A percentile compares a stretch with the other conserved stretches of the same genome.
phyloP scores from a whole-genome alignment of 208 protist species.

The Trypanosoma congolense region DNA sequence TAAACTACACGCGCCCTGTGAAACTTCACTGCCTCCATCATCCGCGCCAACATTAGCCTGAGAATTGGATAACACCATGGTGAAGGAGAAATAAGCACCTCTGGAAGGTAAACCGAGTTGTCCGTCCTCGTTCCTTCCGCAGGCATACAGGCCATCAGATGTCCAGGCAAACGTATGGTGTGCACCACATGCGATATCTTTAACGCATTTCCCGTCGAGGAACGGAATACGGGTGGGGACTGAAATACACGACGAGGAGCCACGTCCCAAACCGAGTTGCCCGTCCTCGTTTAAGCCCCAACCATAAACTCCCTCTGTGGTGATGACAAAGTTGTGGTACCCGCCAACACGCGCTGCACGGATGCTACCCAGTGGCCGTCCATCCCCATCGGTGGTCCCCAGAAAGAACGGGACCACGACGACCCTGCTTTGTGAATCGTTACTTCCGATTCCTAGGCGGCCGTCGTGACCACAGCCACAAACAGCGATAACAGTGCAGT shows the following conservation, averaged over 20 bases:
- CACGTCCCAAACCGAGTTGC: slow-evolving; percentile 57
- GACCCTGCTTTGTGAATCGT: slow-evolving; percentile 14
- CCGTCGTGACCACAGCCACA: slow-evolving; percentile 79
- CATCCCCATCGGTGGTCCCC: background rate
- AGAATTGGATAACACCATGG: slow-evolving; percentile 7
- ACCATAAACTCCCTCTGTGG: slow-evolving; percentile 55
- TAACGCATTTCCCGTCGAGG: slow-evolving; percentile 23
- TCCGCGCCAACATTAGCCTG: slow-evolving; percentile 7
- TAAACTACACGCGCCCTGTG: slow-evolving; percentile 2
- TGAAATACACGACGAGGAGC: slow-evolving; percentile 7
- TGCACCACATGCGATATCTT: slow-evolving; percentile 37
- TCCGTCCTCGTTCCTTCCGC: slow-evolving; percentile 70
- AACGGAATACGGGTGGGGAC: slow-evolving; percentile 42
- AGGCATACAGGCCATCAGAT: slow-evolving; percentile 54
- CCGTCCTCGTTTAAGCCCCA: slow-evolving; percentile 79
- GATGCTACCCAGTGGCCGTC: slow-evolving; percentile 18
- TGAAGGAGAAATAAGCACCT: slow-evolving; percentile 27
- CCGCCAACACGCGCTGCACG: slow-evolving; percentile 54
- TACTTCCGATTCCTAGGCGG: slow-evolving; percentile 53
- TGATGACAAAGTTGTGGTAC: slow-evolving; percentile 81
- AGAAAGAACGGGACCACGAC: slow-evolving; percentile 25
- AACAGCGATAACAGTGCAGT: slow-evolving; percentile 36
- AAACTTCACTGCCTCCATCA: background rate
- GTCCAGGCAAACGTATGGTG: slow-evolving; percentile 55
- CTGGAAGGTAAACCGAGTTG: slow-evolving; percentile 66